Base-by-base conservation (phyloP, 139 green algal species). In the Micractinium conductrix region DNA sequence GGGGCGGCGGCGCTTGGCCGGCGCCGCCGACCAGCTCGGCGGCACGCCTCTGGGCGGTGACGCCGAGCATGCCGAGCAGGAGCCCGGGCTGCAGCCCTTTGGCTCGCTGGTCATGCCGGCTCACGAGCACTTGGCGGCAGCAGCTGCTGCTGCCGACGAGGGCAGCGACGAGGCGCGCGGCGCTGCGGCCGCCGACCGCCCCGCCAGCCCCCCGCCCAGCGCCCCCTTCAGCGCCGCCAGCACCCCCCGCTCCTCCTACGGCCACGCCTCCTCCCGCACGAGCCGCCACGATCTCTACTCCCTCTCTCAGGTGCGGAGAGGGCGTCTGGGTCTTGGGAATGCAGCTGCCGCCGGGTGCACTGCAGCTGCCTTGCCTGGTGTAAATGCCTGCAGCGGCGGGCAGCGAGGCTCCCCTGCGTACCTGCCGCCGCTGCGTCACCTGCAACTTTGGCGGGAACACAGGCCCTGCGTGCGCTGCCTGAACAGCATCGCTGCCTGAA, bases 241-340 rank as follows among this genome's bases (percentile, higher is more conserved):
- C 58, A 82, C 38, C 76, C 76, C 76, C 0, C 76, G 76, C 55
- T 82, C 76, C 40, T 71, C 50, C 0, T 82, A 60, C 12, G 55
- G 45, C 38, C 76, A 42, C 38, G 33, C 78, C 78, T 74, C 62
- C 30, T 60, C 42, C 42, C 62, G 38, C 4, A 43, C 60, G 30
- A 33, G 28, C 7, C 12, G 30, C 62, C 62, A 65, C 17, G 78
- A 83, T 43, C 62, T 83, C 14, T 83, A 83, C 78, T 62, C 37
- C 42, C 62, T 83, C 16, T 75, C 78, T 16, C 78, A 83, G 78
- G 78, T 83, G 58, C 22, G 37, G 40, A 1, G 68, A 6, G 68
- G 37, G 68, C 37, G 16, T 30, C 28, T 30, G 4, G 62, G 30
- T 10, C 28, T 43, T n/a, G n/a, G 37, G 7, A 1, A n/a, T 35